Evolutionary conservation across 768 basidiomycete species (phyloP).

Genomic region (Trametes cingulata): DNA sequence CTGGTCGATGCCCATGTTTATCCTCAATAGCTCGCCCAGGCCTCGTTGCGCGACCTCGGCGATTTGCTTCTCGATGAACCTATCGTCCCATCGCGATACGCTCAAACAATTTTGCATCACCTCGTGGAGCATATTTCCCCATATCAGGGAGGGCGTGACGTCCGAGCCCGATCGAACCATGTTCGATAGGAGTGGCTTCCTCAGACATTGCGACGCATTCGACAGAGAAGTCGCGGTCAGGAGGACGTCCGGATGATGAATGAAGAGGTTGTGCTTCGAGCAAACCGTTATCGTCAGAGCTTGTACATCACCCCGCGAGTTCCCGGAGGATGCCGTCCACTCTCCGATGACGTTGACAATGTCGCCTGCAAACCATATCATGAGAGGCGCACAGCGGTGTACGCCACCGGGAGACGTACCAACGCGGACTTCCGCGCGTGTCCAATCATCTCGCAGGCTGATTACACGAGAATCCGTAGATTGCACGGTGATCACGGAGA

Average conservation of each 20-base stretch:
- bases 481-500: slow-evolving; percentile 50
- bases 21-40: slow-evolving; percentile 62
- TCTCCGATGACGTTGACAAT: slow-evolving; percentile 74
- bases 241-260: slow-evolving; percentile 91
- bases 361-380: slow-evolving; percentile 56
- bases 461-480: slow-evolving; percentile 47
- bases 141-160: slow-evolving; percentile 68
- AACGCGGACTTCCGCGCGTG: slow-evolving; percentile 54
- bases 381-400: not conserved
- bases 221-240: slow-evolving; percentile 89
- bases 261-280: slow-evolving; percentile 65
- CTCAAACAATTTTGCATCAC: slow-evolving; percentile 81
- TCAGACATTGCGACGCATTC: slow-evolving; percentile 76
- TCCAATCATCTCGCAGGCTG: slow-evolving; percentile 79
- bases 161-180: slow-evolving; percentile 61
- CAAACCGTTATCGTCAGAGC: slow-evolving; percentile 57
- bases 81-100: slow-evolving; percentile 60
- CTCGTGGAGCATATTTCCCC: slow-evolving; percentile 93
- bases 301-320: slow-evolving; percentile 35
- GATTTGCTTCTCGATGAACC: slow-evolving; percentile 60
- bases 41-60: slow-evolving; percentile 53
- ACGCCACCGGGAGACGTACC: slow-evolving; percentile 43
- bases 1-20: slow-evolving; percentile 58
- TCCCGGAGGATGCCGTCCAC: slow-evolving; percentile 28
- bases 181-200: slow-evolving; percentile 80